Evolutionary conservation across 495 filamentous ascomycete species (phyloP), one percentile per base, ranked within the genome.

Genomic region (Aspergillus funiculosus): DNA sequence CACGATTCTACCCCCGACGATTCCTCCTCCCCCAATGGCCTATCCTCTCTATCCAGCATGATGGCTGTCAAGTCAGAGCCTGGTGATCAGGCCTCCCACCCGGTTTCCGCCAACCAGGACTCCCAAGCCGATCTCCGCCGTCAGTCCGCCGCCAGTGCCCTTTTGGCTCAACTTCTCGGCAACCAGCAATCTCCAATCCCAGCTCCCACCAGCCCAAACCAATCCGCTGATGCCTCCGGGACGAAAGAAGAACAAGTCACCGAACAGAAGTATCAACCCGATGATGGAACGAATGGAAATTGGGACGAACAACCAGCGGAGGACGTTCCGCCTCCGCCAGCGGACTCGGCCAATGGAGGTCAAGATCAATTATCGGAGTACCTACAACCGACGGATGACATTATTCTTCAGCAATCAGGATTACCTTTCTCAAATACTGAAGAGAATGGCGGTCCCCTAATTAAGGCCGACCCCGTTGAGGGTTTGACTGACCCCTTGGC

Each of bases 121-220:
- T 30, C 41, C 31, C 57, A 53, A 26, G 39, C 48, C 34, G 43
- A 58, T 42, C 26, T 52, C 39, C 51, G 56, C 15, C 59, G 57
- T 18, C 68, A 72, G 50, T 66, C 61, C 30, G 69, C 69, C 28
- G 69, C 69, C 52, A 69, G 68, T 19, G 66, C 68, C 19, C 63
- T 73, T 2, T 59, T 72, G 31, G 68, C 69, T 15, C 67, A 72
- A 53, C 56, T 72, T 0, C 64, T 73, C 24, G 67, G 67, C 18
- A 69, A 66, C 50, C 64, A 66, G 24, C 46, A 40, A 40, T 9
- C 28, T 1, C 14, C 46, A 18, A 29, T 1, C 14, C 7, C 46
- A 32, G 30, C 58, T 19, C 24, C 50, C 29, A 25, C 43, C 30
- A 37, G 35, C 27, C 42, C 35, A 11, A 31, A 40, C 21, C 41